phyloP scores from a whole-genome alignment of 148 eudicot species.

The Cornus suecica region DNA sequence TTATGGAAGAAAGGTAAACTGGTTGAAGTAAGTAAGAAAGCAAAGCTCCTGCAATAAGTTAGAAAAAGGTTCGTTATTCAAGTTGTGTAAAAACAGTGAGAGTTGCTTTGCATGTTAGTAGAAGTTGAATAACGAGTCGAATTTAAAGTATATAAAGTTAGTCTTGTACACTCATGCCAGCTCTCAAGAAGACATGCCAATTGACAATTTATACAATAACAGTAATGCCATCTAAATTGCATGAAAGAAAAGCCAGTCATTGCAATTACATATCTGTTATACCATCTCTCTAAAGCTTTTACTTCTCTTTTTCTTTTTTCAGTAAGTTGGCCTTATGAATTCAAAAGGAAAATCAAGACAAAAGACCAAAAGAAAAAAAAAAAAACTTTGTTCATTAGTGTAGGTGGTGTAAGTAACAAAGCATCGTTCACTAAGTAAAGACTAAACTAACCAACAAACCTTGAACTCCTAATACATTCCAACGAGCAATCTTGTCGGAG shows the following conservation, averaged over 20 bases:
- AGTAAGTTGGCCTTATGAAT: no score
- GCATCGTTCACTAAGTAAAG: background rate
- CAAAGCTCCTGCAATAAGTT: conserved; percentile 57
- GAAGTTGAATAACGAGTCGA: background rate
- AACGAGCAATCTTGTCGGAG: conserved; percentile 96
- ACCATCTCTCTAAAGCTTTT: no score
- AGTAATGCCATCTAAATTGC: background rate
- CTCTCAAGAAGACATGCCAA: no score
- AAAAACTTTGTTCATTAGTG: background rate
- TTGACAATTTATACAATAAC: background rate
- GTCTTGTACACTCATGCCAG: no score
- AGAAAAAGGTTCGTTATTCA: conserved; percentile 1
- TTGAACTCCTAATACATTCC: conserved; percentile 94
- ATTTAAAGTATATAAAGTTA: background rate
- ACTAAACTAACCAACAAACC: conserved; percentile 36
- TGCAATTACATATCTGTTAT: no score
- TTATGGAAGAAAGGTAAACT: conserved; percentile 71
- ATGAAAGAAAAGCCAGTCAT: background rate
- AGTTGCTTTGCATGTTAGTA: background rate
- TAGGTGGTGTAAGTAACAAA: background rate
- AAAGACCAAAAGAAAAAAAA: no score
- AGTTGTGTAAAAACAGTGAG: background rate
- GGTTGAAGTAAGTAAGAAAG: conserved; percentile 80
- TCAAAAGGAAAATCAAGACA: no score
- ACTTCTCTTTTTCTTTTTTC: no score